Base-by-base conservation (phyloP, 1,284 basidiomycete species). In the Omphalotus olearius region DNA sequence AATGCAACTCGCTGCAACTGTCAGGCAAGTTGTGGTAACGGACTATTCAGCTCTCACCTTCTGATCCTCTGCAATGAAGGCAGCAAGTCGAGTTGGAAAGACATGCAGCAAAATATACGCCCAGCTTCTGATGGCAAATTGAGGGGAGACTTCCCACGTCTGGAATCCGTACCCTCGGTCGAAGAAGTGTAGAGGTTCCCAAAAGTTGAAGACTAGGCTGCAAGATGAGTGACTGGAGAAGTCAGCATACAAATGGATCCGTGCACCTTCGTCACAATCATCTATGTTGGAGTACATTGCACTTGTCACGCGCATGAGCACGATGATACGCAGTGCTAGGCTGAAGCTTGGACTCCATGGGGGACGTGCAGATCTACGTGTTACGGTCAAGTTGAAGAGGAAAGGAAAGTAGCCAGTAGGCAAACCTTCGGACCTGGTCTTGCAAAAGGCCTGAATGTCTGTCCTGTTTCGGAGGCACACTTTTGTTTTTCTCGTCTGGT, bases 201-300 rank as follows among this genome's bases (percentile, higher is more conserved):
- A 99, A 69, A 98, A 99, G 69, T 99, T 99, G 78, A 88, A 99
- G 10, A 96, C 94, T 97, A 45, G 35, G 20, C 37, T 40, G 42
- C 26, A 25, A 42, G 47, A 23, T 62, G 33, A 57, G 55, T 45
- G 16, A 35, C 35, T 39, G 17, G 45, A 51, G 18, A 47, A 17
- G 6, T 33, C 35, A 30, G 43, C 38, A 16, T 38, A 46, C 11
- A 17, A 17, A 18, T 38, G 57, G 20, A 50, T 23, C 40, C 13
- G 30, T 2, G 25, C 74, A 93, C 94, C 92, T 81, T 99, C 97
- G 64, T 99, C 97, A 61, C 97, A 99, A 66, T 99, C 97, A 58
- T 88, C 81, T 55, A 98, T 91, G 60, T 93, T 91, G n/a, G 88
- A 83, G 65, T 95, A 98, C 91, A 98, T 96, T 3, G 94, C 96